Evolutionary conservation across 768 basidiomycete genomes (phyloP), one percentile per base, ranked within the genome.

Genomic region (Russula griseocarnosa): DNA sequence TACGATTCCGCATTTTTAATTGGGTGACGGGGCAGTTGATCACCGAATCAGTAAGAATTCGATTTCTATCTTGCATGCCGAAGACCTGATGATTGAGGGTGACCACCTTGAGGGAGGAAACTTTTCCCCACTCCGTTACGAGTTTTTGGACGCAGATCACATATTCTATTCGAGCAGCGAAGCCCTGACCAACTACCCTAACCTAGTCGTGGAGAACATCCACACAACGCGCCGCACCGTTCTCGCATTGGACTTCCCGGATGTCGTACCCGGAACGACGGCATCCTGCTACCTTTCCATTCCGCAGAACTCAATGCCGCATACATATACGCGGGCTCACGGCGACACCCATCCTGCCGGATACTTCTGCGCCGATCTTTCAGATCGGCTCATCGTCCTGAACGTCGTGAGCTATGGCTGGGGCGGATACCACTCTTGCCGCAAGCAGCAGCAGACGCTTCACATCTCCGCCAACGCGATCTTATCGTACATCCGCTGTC

Each of bases 141-240:
- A 51, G 40, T 51, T 62, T 32, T 42, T 62, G 38, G 61, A 62
- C 22, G 40, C 36, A 26, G 28, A 32, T 6, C 55, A 57, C 28
- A 34, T 57, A 56, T 42, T 57, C 28, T 58, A 56, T 40, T 42
- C 49, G 28, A 52, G 55, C 18, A 30, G 36, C 5, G 55, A 58
- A 44, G 49, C 47, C n/a, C 46, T 49, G 38, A 52, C 38, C 14
- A 47, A 24, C n/a, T 40, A 30, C 22, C 42, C 49, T 20, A 51
- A 36, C 40, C 40, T 52, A 5, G 40, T 58, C 20, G 40, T 62
- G 22, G 55, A 50, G 50, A 57, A 52, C 22, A 52, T 52, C 20
- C 38, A 14, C 28, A 32, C 55, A 2, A 42, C 34, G 11, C 22
- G 26, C 28, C 40, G 61, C 20, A 62, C 28, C 20, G 5, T 55